Evolutionary conservation across 768 basidiomycete genomes (phyloP).

Genomic region (Panaeolus papilionaceus): DNA sequence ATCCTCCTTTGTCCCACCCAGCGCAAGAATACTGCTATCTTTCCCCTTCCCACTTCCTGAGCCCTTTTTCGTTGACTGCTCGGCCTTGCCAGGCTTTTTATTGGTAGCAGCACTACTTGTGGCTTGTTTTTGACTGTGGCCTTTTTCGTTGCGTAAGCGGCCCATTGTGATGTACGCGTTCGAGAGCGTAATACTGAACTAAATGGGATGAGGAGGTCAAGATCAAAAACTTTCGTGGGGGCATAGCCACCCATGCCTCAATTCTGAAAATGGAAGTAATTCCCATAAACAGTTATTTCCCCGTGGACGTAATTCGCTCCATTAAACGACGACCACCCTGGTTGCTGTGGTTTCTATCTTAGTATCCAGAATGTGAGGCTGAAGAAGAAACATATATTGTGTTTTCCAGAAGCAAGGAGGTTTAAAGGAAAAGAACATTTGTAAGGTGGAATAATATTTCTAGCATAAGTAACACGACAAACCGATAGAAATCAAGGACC

Average conservation of each 20-base stretch:
- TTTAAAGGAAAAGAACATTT: too few species aligned
- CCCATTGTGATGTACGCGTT: conserved; percentile 14
- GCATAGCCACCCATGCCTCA: conserved; percentile 3
- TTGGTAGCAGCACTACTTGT: not conserved
- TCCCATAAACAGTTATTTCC: conserved; percentile 1
- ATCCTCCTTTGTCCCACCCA: conserved; percentile 57
- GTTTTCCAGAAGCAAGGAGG: not conserved
- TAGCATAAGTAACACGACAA: not conserved
- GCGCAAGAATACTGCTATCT: conserved; percentile 39
- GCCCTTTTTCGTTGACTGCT: conserved; percentile 3
- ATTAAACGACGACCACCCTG: too few species aligned
- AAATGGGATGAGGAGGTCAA: too few species aligned
- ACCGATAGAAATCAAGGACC: conserved; percentile 2
- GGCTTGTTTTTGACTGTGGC: conserved; percentile 5
- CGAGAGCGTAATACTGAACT: not conserved
- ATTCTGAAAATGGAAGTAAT: conserved; percentile 8
- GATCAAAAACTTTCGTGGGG: conserved; percentile 12
- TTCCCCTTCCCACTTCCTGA: conserved; percentile 23
- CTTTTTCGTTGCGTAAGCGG: conserved; percentile 16
- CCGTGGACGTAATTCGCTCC: not conserved
- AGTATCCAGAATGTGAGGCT: not conserved
- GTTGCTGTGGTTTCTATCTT: not conserved
- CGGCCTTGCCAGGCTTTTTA: not conserved
- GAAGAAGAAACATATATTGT: not conserved
- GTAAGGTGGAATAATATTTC: too few species aligned